phyloP scores from a whole-genome alignment of 257 asterid genomes.

The Solanum infundibuliforme region DNA sequence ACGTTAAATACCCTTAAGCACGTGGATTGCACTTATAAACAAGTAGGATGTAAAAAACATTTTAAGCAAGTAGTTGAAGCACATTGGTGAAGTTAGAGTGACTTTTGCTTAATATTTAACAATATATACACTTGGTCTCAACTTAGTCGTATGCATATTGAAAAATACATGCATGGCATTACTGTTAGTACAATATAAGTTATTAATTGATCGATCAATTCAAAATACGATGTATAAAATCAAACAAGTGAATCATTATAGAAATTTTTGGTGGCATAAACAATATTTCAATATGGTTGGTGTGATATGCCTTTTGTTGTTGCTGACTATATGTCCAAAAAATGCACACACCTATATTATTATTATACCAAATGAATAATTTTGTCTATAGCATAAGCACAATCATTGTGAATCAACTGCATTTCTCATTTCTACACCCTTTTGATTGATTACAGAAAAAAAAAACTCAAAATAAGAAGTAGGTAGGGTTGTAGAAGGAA shows the following conservation, averaged over 20 bases:
- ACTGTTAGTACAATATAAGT: neutral
- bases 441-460: no score
- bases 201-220: no score
- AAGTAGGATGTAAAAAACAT: no score
- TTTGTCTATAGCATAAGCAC: neutral
- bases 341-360: neutral
- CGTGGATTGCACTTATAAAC: no score
- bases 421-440: neutral
- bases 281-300: neutral
- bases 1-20: no score
- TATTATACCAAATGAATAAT: neutral
- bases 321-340: neutral
- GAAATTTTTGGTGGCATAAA: neutral
- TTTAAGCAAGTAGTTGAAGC: no score
- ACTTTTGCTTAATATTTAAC: neutral
- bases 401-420: neutral
- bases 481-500: neutral
- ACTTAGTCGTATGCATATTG: neutral
- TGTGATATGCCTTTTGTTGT: neutral
- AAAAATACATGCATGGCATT: neutral
- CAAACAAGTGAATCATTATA: neutral
- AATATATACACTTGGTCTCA: neutral
- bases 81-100: no score
- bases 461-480: neutral
- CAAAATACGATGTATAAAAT: neutral